Evolutionary conservation across 75 land plant genomes (phyloP).

Genomic region (Larix kaempferi): DNA sequence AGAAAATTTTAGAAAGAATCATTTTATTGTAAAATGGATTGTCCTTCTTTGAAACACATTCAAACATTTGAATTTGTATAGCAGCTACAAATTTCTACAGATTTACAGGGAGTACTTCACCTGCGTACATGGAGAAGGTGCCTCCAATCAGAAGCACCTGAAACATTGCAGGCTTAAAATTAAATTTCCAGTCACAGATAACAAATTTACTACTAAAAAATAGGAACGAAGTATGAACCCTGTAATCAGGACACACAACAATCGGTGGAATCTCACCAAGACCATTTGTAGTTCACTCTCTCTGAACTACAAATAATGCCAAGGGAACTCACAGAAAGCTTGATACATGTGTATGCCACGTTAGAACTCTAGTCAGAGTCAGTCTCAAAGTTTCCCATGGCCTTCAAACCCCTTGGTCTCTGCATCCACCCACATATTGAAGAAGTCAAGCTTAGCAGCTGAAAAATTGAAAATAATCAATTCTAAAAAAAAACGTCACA

Average conservation of each 20-base stretch:
- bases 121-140: constrained; percentile 1
- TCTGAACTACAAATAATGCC: neutral
- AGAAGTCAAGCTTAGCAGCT: neutral
- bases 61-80: neutral
- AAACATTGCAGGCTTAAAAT: neutral
- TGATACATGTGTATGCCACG: neutral
- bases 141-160: neutral
- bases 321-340: neutral
- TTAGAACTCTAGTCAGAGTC: constrained; percentile 51
- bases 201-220: too few species aligned
- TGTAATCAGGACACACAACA: neutral
- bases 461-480: too few species aligned
- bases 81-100: constrained; percentile 5
- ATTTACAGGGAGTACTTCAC: constrained; percentile 9
- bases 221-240: neutral
- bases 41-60: neutral
- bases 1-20: neutral
- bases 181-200: neutral
- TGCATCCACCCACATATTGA: constrained; percentile 26
- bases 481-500: neutral
- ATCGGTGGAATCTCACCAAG: neutral
- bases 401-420: constrained; percentile 93
- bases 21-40: neutral
- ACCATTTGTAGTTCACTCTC: neutral
- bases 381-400: constrained; percentile 82